Base-by-base conservation (phyloP, 192 early-diverging fungal genomes). In the Kappamyces sp. region DNA sequence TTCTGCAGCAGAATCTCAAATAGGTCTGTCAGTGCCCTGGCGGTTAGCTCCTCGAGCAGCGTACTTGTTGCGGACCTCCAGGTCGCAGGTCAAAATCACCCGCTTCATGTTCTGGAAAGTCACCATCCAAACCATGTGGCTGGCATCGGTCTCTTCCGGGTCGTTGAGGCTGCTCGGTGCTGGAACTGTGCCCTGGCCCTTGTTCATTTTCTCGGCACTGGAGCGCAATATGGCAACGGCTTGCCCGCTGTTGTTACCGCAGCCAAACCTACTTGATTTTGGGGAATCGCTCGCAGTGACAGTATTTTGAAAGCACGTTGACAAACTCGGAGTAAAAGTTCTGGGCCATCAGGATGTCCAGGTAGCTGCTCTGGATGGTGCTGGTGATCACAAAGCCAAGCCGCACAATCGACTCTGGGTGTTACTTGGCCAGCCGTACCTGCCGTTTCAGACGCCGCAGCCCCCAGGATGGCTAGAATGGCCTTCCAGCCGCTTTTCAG, bases 31-130 rank as follows among this genome's bases (percentile, higher is more conserved):
- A 91, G 67, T n/a, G 86, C 87, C 33, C 84, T 79, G 35, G 54
- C 9, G 8, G n/a, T n/a, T n/a, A n/a, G n/a, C n/a, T n/a, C n/a
- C n/a, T 55, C 38, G 71, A 22, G 37, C 62, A 64, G 35, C 0
- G 35, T 61, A 77, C 75, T 69, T 55, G 31, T 84, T 86, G 40
- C 89, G 73, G 54, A 91, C 89, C 64, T 91, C 89, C 29, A 91
- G 66, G 50, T 90, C 87, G 49, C 84, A 80, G 43, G 81, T 77
- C 87, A 90, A 86, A 32, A 87, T 80, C 0, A 88, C 75, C 47
- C 84, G 80, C 62, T 88, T 80, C 51, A 89, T 70, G 37, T 85
- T 86, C 32, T 80, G 74, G 41, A 91, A 68, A 12, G 79, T 73
- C 2, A 85, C 82, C 71, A 86, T 83, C 86, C 85, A 89, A 34